A percentile compares a stretch with the other conserved stretches of the same genome.
These are phyloP conservation scores for Galerina marginata DNA, from an alignment of 768 basidiomycete genomes.

Conservation along the genomic window DNA sequence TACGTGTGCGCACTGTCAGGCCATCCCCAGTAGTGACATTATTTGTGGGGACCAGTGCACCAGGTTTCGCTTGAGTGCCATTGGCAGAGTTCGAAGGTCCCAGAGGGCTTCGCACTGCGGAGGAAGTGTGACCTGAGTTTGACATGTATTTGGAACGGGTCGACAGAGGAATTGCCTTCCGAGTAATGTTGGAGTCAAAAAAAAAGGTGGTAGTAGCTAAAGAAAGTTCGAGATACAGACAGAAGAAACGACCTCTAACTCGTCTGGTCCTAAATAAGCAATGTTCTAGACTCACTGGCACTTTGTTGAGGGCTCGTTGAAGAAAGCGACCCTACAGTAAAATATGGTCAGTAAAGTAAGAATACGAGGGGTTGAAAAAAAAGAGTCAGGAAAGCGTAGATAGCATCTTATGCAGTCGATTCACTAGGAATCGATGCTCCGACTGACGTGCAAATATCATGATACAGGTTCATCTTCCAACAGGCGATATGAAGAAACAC, in stretches of 20 bases:
- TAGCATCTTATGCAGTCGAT: slow-evolving; percentile 42
- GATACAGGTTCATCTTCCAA: slow-evolving; percentile 46
- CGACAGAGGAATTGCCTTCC: background rate
- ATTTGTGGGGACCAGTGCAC: slow-evolving; percentile 77
- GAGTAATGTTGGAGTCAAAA: slow-evolving; percentile 4
- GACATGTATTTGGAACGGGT: slow-evolving; percentile 32
- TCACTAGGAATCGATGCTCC: slow-evolving; percentile 37
- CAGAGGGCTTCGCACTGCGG: slow-evolving; percentile 36
- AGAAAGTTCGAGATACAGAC: slow-evolving; percentile 16
- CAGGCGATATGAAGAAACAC: slow-evolving; percentile 3
- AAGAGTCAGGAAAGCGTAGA: slow-evolving; percentile 48
- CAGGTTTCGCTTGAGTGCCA: slow-evolving; percentile 45
- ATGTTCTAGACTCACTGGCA: slow-evolving; percentile 22
- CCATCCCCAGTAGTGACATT: slow-evolving; percentile 81
- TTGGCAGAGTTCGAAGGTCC: slow-evolving; percentile 39
- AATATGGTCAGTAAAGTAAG: background rate
- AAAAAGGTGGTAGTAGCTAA: slow-evolving; percentile 14
- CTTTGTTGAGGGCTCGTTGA: background rate
- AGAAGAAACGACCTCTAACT: slow-evolving; percentile 21
- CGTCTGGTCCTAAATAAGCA: slow-evolving; percentile 15
- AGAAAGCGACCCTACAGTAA: background rate
- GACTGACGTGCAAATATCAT: slow-evolving; percentile 71
- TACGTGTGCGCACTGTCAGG: slow-evolving; percentile 77
- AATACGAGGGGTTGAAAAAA: background rate
- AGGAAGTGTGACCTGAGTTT: slow-evolving; percentile 27